These are phyloP conservation scores for Mercurialis annua DNA, from an alignment of 345 rosid species.

Conservation along the genomic window DNA sequence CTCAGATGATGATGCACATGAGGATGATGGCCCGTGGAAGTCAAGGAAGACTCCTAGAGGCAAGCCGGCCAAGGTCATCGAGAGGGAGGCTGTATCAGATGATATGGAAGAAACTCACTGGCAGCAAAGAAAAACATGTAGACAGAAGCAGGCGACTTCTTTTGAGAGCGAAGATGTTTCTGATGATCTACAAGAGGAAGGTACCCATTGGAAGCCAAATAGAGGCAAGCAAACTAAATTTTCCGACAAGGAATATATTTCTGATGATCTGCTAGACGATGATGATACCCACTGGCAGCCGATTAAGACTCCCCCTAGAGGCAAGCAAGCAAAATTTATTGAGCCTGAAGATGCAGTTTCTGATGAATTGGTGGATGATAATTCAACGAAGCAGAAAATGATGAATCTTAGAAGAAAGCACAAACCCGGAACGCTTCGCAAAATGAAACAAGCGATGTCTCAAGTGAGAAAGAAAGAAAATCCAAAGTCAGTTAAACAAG, in stretches of 20 bases:
- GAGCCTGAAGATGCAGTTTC: slow-evolving; percentile 37
- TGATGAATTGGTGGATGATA: slow-evolving; percentile 36
- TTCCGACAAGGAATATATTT: slow-evolving; percentile 28
- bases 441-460: slow-evolving; percentile 23
- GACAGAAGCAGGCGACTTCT: slow-evolving; percentile 23
- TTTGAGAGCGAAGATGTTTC: slow-evolving; percentile 28
- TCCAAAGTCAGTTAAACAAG: slow-evolving; percentile 15
- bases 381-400: slow-evolving; percentile 10
- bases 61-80: slow-evolving; percentile 20
- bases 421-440: slow-evolving; percentile 17
- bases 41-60: slow-evolving; percentile 27
- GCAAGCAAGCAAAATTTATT: slow-evolving; percentile 33
- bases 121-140: slow-evolving; percentile 22
- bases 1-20: slow-evolving; percentile 28
- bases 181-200: slow-evolving; percentile 25
- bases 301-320: slow-evolving; percentile 41
- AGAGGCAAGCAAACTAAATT: slow-evolving; percentile 37
- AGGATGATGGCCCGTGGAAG: slow-evolving; percentile 18
- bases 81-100: slow-evolving; percentile 28
- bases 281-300: slow-evolving; percentile 33
- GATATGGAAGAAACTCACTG: slow-evolving; percentile 24
- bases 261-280: slow-evolving; percentile 30
- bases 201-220: slow-evolving; percentile 16
- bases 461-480: slow-evolving; percentile 11
- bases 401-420: slow-evolving; percentile 20